Evolutionary conservation across 768 basidiomycete genomes (phyloP), one percentile per base, ranked within the genome.

Genomic region (Podaxis sp.): DNA sequence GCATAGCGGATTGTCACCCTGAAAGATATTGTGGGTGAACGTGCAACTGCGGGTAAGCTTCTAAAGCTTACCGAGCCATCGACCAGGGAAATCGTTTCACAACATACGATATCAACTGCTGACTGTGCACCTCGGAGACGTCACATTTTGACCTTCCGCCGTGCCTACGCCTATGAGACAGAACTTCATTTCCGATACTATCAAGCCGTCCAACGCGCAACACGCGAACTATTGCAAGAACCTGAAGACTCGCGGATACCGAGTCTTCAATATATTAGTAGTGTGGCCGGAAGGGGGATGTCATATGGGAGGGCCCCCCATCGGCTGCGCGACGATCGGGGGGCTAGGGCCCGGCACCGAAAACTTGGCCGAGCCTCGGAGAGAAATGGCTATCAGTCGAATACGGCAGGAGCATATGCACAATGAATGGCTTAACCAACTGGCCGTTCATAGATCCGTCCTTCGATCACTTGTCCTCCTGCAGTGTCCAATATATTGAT

Each of bases 281-380:
- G 29, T 33, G 27, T 29, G 27, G n/a, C 9, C 22, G 37, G 33
- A 38, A 19, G 53, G 9, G 53, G 8, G 17, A 24, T 37, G 17
- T 22, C 36, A 55, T 37, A 55, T 37, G n/a, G 22, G 29, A n/a
- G 13, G 13, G 22, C 49, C 49, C 29, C 13, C 29, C 25, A 43
- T 46, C 41, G 24, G 41, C 52, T 41, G 15, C 24, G 25, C 15
- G 43, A 40, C 29, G 49, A 59, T 59, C 58, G 47, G 43, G 58
- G 22, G 37, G 49, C 50, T 51, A 25, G 13, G 11, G 12, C n/a
- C 55, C 58, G 58, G 58, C 19, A 38, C 58, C 58, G 58, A 59
- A 40, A 57, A 33, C 33, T 33, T 33, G 33, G 22, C 33, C 41
- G 29, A 33, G 15, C 47, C 57, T 49, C 50, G 38, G 47, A 5